Conservation (phyloP, 495 filamentous ascomycete genomes). For the Hypomontagnella submonticulosa region DNA sequence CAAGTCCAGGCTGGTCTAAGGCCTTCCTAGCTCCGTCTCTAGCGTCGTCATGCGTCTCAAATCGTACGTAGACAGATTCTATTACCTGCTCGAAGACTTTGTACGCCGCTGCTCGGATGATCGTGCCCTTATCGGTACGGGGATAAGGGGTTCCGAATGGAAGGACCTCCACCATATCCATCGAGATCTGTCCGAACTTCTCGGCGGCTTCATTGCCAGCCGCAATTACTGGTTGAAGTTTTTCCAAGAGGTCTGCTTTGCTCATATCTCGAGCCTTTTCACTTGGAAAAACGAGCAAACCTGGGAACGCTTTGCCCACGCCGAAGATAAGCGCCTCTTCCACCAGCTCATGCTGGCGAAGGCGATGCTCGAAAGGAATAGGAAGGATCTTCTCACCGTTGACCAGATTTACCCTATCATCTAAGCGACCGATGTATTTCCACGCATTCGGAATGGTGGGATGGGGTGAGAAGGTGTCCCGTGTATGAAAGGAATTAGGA, state of each 20-base stretch:
- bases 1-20: slow-evolving; percentile 51
- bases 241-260: slow-evolving; percentile 54
- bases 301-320: slow-evolving; percentile 59
- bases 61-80: slow-evolving; percentile 57
- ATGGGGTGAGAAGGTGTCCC: slow-evolving; percentile 68
- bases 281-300: slow-evolving; percentile 63
- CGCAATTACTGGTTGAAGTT: slow-evolving; percentile 61
- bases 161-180: slow-evolving; percentile 61
- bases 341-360: slow-evolving; percentile 63
- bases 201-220: slow-evolving; percentile 63
- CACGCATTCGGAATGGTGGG: slow-evolving; percentile 64
- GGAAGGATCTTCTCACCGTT: slow-evolving; percentile 74
- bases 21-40: slow-evolving; percentile 38
- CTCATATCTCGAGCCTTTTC: slow-evolving; percentile 46
- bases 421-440: slow-evolving; percentile 68
- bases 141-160: slow-evolving; percentile 55
- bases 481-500: slow-evolving; percentile 53
- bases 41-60: slow-evolving; percentile 46
- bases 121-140: slow-evolving; percentile 64
- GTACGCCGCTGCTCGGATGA: slow-evolving; percentile 66
- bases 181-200: slow-evolving; percentile 63
- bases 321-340: slow-evolving; percentile 71
- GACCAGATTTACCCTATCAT: slow-evolving; percentile 67
- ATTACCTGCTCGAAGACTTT: slow-evolving; percentile 57
- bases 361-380: slow-evolving; percentile 65